Evolutionary conservation across 2,329 filamentous ascomycete species (phyloP).

Genomic region (Lomentospora prolificans): DNA sequence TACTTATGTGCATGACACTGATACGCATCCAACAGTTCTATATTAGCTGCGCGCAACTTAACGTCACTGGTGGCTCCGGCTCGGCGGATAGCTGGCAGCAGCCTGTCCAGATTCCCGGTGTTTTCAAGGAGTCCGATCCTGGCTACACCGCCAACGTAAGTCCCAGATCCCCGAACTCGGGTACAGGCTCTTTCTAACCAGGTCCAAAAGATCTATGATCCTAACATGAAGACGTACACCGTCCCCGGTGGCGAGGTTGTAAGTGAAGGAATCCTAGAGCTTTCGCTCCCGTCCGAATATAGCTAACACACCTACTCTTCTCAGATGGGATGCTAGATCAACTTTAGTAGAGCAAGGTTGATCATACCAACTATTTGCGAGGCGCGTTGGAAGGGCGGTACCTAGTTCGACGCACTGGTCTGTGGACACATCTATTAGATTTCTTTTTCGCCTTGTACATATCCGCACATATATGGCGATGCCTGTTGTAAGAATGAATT

Average conservation of each 20-base stretch:
- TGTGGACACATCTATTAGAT: neutral
- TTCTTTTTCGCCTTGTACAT: neutral
- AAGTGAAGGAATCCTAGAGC: neutral
- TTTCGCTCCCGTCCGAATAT: neutral
- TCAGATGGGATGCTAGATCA: conserved; percentile 5
- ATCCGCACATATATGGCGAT: neutral
- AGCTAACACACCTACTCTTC: neutral
- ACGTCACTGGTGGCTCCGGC: conserved; percentile 30
- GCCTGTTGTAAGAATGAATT: neutral
- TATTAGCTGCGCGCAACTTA: conserved; percentile 34
- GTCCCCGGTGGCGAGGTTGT: conserved; percentile 19
- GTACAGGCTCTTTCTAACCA: too few relatives aligned
- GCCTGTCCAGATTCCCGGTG: conserved; percentile 29
- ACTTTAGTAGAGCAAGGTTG: neutral
- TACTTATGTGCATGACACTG: too few relatives aligned
- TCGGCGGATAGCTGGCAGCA: conserved; percentile 32
- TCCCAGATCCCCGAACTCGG: neutral
- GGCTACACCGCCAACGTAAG: conserved; percentile 27
- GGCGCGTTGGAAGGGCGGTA: neutral
- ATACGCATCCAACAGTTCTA: conserved; percentile 30
- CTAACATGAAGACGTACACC: conserved; percentile 21
- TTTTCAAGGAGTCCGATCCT: conserved; percentile 30
- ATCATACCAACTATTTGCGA: too few relatives aligned
- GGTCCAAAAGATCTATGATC: conserved; percentile 22
- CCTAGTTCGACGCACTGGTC: neutral